These are phyloP conservation scores for Serendipita sp. DNA, from an alignment of 768 basidiomycete genomes.

Conservation along the genomic window DNA sequence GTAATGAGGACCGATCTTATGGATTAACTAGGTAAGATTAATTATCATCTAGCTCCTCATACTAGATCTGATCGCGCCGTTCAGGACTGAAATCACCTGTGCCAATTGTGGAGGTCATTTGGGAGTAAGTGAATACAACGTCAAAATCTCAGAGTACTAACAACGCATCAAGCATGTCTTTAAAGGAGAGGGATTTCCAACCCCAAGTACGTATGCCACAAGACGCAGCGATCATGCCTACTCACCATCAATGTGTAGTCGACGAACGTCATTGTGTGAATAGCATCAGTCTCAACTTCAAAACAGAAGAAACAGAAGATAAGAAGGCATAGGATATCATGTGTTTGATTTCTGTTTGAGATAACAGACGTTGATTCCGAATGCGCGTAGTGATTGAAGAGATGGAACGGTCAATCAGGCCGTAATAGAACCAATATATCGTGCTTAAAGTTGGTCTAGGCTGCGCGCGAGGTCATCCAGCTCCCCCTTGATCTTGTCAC, in stretches of 20 bases:
- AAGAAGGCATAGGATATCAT: background rate
- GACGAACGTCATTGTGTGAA: constrained; percentile 86
- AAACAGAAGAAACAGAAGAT: constrained; percentile 35
- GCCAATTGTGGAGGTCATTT: constrained; percentile 85
- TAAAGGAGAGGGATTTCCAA: constrained; percentile 59
- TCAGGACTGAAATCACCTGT: constrained; percentile 81
- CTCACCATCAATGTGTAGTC: constrained; percentile 24
- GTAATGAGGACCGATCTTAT: constrained; percentile 51
- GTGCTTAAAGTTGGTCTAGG: constrained; percentile 36
- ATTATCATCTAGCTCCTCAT: background rate
- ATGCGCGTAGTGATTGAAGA: background rate
- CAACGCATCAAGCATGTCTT: constrained; percentile 1
- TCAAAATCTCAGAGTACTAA: background rate
- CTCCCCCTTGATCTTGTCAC: constrained; percentile 57
- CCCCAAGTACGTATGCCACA: constrained; percentile 43
- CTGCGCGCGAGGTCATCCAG: constrained; percentile 64
- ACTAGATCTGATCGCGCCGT: too few species aligned
- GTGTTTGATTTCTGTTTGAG: background rate
- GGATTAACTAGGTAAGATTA: constrained; percentile 30
- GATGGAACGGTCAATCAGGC: constrained; percentile 8
- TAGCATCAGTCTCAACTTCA: constrained; percentile 70
- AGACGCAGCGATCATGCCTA: constrained; percentile 13
- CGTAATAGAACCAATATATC: constrained; percentile 10
- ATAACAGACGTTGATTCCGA: background rate
- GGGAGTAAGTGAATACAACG: constrained; percentile 25